Conservation (phyloP, 139 green algal genomes). For the Edaphochlamys debaryana region DNA sequence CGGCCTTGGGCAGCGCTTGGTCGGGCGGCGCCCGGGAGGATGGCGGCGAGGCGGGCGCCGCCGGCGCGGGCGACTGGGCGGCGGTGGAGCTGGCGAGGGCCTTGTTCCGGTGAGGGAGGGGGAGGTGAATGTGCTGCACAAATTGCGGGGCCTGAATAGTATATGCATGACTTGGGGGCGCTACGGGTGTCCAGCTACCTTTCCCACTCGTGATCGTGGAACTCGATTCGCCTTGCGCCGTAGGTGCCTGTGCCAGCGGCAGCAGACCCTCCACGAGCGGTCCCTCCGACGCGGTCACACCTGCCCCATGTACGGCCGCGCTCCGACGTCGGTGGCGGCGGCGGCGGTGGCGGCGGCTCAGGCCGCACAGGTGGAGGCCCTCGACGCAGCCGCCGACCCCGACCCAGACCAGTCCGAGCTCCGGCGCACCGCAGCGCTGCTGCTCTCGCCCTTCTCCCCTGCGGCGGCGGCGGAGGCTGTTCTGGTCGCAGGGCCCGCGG, state of each 20-base stretch:
- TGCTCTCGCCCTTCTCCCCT: slow-evolving; percentile 20
- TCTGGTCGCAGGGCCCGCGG: no score
- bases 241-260: slow-evolving; percentile 18
- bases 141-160: no score
- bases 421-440: neutral
- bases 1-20: neutral
- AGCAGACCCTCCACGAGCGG: slow-evolving; percentile 30
- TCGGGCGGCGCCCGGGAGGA: neutral
- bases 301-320: slow-evolving; percentile 9
- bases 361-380: neutral
- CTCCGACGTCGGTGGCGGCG: neutral
- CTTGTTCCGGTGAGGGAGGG: neutral
- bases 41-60: neutral
- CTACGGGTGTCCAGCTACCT: no score
- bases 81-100: slow-evolving; percentile 1
- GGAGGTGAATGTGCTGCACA: no score
- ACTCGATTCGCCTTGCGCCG: no score
- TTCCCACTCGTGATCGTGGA: no score
- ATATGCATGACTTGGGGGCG: no score
- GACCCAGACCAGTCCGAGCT: neutral
- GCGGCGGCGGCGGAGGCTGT: neutral
- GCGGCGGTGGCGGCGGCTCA: neutral
- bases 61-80: neutral
- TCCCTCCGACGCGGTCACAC: neutral
- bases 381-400: neutral